These are phyloP conservation scores for Cucurbitaria berberidis DNA, from an alignment of 2,329 filamentous ascomycete genomes.

Conservation along the genomic window DNA sequence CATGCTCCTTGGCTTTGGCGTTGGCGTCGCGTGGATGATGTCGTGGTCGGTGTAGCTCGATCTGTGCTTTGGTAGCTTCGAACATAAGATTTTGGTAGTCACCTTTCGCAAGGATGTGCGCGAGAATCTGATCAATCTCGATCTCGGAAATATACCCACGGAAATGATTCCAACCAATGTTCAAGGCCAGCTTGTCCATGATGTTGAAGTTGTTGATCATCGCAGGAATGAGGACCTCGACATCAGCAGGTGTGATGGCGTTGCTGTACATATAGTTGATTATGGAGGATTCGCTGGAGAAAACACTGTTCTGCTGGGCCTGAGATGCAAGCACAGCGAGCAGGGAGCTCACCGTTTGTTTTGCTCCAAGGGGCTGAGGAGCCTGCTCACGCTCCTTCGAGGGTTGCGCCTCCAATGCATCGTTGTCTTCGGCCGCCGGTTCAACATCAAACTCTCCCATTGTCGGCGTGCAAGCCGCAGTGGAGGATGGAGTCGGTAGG, in stretches of 20 bases:
- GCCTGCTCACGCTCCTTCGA: neutral
- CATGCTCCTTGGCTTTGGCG: neutral
- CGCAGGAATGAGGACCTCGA: constrained; percentile 6
- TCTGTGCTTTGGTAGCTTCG: neutral
- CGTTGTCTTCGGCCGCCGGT: neutral
- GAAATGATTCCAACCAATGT: constrained; percentile 4
- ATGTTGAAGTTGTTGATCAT: neutral
- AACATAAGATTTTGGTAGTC: neutral
- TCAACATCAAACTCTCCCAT: neutral
- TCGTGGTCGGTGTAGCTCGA: neutral
- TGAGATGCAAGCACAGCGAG: neutral
- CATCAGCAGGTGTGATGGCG: constrained; percentile 1
- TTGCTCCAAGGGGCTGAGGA: neutral
- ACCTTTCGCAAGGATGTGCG: neutral
- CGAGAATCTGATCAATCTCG: neutral
- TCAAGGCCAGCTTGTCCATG: constrained; percentile 6
- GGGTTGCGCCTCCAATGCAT: neutral
- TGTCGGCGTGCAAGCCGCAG: neutral
- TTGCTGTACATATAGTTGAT: constrained; percentile 1
- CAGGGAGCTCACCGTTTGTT: neutral
- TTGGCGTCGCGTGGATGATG: neutral
- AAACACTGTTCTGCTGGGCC: neutral
- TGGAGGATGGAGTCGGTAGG: neutral
- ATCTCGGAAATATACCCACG: neutral
- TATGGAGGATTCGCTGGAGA: neutral